Evolutionary conservation across 352 stramenopile species (phyloP).

Genomic region (Phytophthora gonapodyides): DNA sequence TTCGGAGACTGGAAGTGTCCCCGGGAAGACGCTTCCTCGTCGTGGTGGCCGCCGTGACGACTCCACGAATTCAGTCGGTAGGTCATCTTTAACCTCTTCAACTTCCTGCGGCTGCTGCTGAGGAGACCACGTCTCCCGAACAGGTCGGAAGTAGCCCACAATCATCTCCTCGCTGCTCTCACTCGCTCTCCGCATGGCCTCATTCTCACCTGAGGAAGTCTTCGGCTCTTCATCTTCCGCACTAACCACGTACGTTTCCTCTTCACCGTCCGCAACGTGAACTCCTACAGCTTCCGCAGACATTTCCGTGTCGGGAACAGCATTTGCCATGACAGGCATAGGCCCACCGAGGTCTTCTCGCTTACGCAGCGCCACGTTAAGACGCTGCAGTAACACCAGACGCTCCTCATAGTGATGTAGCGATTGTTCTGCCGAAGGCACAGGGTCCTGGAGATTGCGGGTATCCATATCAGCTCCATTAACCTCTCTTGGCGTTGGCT

Average conservation of each 20-base stretch:
- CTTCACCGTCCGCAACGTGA: not conserved
- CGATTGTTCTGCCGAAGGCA: slow-evolving; percentile 13
- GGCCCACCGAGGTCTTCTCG: slow-evolving; percentile 12
- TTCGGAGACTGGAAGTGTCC: not conserved
- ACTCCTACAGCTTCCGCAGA: not conserved
- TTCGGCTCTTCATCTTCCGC: not conserved
- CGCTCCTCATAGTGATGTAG: slow-evolving; percentile 42
- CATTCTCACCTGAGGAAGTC: slow-evolving; percentile 2
- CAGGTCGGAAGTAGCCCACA: slow-evolving; percentile 42
- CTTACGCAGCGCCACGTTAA: slow-evolving; percentile 45
- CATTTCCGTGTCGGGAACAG: not conserved
- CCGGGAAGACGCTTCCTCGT: not conserved
- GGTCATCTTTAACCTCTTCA: slow-evolving; percentile 6
- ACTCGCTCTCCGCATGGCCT: slow-evolving; percentile 11
- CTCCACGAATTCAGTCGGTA: not conserved
- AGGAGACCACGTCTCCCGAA: slow-evolving; percentile 10
- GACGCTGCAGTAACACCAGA: slow-evolving; percentile 35
- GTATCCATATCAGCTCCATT: slow-evolving; percentile 4
- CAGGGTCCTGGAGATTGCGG: slow-evolving; percentile 12
- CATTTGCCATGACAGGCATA: not conserved
- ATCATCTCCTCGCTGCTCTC: slow-evolving; percentile 42
- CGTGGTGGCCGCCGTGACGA: not conserved
- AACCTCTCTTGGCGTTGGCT: slow-evolving; percentile 1
- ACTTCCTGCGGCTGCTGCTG: slow-evolving; percentile 1
- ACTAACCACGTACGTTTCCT: not conserved